These are phyloP conservation scores for Carex myosuroides DNA, from an alignment of 176 grass and related monocot genomes.

Conservation along the genomic window DNA sequence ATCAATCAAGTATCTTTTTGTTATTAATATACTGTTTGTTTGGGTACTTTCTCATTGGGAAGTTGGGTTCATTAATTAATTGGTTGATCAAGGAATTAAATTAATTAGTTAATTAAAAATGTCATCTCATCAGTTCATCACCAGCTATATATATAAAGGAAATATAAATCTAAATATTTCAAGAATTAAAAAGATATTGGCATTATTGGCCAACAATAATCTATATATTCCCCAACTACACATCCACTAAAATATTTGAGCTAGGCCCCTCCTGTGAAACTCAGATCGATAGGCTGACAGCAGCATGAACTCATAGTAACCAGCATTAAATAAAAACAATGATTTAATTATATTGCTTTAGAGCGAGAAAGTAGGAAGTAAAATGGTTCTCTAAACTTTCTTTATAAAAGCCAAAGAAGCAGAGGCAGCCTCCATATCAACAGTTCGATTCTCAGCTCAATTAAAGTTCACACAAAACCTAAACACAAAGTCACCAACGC, in stretches of 20 bases:
- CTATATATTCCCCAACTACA: not conserved
- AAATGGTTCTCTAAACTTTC: not conserved
- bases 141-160: not conserved
- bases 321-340: constrained; percentile 15
- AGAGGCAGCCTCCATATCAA: constrained; percentile 42
- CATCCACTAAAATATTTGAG: not conserved
- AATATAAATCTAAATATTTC: not conserved
- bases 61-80: constrained; percentile 10
- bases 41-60: not conserved
- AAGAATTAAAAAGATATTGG: not conserved
- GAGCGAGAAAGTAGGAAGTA: constrained; percentile 5
- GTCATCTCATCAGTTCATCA: not conserved
- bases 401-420: constrained; percentile 6
- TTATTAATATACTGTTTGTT: not conserved
- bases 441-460: constrained; percentile 28
- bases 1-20: too few species aligned
- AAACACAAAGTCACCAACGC: constrained; percentile 7
- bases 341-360: constrained; percentile 12
- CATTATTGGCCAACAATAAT: not conserved
- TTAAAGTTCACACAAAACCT: constrained; percentile 26
- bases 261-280: not conserved
- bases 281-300: constrained; percentile 7
- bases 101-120: not conserved
- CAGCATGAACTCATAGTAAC: constrained; percentile 6
- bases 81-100: not conserved